Evolutionary conservation across 768 basidiomycete species (phyloP).

Genomic region (Boletus rubescentipes): DNA sequence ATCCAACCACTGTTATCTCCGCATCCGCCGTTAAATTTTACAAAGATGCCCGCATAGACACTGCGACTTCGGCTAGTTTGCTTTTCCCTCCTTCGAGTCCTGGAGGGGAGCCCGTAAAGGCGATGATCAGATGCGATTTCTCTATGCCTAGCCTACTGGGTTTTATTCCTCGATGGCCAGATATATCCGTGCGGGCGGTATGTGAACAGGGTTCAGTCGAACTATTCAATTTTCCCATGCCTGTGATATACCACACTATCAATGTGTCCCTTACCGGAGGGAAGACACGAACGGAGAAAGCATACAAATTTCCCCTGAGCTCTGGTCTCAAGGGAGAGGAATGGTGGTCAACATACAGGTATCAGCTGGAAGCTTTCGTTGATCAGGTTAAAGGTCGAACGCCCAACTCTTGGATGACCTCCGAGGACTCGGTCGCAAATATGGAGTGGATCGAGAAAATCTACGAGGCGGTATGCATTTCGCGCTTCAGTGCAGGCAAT

Average conservation of each 20-base stretch:
- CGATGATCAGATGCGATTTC: conserved; percentile 38
- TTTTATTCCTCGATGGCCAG: conserved; percentile 39
- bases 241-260: conserved; percentile 50
- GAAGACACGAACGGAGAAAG: conserved; percentile 41
- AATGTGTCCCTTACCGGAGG: conserved; percentile 37
- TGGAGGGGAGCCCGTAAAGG: conserved; percentile 32
- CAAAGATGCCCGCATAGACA: conserved; percentile 39
- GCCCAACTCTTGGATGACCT: conserved; percentile 53
- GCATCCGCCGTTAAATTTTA: conserved; percentile 29
- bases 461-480: conserved; percentile 46
- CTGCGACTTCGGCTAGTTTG: conserved; percentile 41
- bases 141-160: conserved; percentile 30
- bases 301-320: conserved; percentile 37
- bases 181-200: conserved; percentile 35
- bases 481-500: background rate
- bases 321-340: conserved; percentile 44
- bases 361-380: conserved; percentile 65
- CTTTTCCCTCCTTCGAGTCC: conserved; percentile 31
- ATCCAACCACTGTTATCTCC: conserved; percentile 43
- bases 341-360: conserved; percentile 57
- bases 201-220: conserved; percentile 47
- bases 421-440: conserved; percentile 53
- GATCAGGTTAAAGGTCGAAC: conserved; percentile 52
- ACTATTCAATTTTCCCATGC: conserved; percentile 42
- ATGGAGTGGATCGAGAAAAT: conserved; percentile 60